These are phyloP conservation scores for Cercospora berteroae DNA, from an alignment of 2,329 filamentous ascomycete species.

Conservation along the genomic window DNA sequence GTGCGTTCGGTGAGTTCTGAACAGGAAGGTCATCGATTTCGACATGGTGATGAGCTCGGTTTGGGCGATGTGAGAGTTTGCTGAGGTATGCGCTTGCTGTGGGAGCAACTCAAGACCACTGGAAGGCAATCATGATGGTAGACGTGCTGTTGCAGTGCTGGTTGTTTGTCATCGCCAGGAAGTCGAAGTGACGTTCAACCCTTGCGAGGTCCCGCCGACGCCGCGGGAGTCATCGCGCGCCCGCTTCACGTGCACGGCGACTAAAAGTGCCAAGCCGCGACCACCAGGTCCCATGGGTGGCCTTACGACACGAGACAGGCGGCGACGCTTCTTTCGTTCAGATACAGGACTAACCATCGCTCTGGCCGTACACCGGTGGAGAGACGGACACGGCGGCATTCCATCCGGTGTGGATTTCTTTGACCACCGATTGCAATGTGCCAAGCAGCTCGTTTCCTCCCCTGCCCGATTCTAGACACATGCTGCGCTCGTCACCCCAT, in stretches of 20 bases:
- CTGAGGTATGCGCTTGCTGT: background rate
- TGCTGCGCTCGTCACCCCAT: background rate
- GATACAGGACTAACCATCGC: background rate
- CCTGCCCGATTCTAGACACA: slow-evolving; percentile 3
- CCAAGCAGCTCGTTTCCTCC: background rate
- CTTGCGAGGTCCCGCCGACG: background rate
- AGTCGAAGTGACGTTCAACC: background rate
- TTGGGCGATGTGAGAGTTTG: background rate
- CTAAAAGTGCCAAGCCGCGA: background rate
- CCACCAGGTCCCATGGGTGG: background rate
- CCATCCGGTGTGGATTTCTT: slow-evolving; percentile 9
- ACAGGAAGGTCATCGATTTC: slow-evolving; percentile 48
- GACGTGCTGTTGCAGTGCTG: slow-evolving; percentile 10
- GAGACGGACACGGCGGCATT: background rate
- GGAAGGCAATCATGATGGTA: slow-evolving; percentile 17
- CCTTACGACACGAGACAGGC: background rate
- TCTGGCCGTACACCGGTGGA: background rate
- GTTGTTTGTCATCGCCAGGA: background rate
- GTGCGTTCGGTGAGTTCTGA: slow-evolving; percentile 51
- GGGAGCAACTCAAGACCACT: slow-evolving; percentile 6
- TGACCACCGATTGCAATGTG: background rate
- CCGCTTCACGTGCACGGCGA: background rate
- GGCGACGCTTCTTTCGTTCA: background rate
- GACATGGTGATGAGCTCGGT: slow-evolving; percentile 48
- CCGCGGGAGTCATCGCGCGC: background rate